These are phyloP conservation scores for Astrothelium macrocarpum DNA, from an alignment of 495 filamentous ascomycete species.

Conservation along the genomic window DNA sequence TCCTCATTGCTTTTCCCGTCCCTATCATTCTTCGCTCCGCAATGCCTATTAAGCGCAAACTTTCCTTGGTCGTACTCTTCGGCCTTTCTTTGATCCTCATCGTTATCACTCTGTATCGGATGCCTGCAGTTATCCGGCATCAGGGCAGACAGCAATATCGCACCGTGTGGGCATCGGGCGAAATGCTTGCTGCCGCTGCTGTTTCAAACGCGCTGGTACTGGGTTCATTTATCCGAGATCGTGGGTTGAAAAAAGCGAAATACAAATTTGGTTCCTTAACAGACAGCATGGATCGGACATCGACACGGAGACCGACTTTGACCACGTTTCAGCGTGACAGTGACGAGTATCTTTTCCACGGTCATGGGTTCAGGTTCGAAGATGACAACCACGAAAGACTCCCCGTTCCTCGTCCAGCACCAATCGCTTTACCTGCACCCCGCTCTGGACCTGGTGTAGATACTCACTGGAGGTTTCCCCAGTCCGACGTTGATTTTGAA, in stretches of 20 bases:
- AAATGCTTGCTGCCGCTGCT: slow-evolving; percentile 34
- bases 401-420: slow-evolving; percentile 20
- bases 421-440: slow-evolving; percentile 17
- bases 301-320: slow-evolving; percentile 26
- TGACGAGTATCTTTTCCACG: slow-evolving; percentile 34
- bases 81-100: slow-evolving; percentile 69
- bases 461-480: neutral
- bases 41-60: slow-evolving; percentile 53
- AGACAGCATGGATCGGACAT: slow-evolving; percentile 29
- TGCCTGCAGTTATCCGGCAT: slow-evolving; percentile 28
- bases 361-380: slow-evolving; percentile 27
- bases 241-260: slow-evolving; percentile 33
- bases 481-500: neutral
- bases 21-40: slow-evolving; percentile 67
- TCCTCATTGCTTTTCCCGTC: slow-evolving; percentile 80
- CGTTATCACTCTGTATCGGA: slow-evolving; percentile 35
- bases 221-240: slow-evolving; percentile 36
- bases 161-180: slow-evolving; percentile 31
- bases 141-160: slow-evolving; percentile 33
- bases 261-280: slow-evolving; percentile 26
- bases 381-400: slow-evolving; percentile 22
- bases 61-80: slow-evolving; percentile 60
- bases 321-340: slow-evolving; percentile 21
- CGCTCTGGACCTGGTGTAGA: neutral
- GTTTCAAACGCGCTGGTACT: slow-evolving; percentile 35